Base-by-base conservation (phyloP, 805 yeast species). In the Nakazawaea peltata region DNA sequence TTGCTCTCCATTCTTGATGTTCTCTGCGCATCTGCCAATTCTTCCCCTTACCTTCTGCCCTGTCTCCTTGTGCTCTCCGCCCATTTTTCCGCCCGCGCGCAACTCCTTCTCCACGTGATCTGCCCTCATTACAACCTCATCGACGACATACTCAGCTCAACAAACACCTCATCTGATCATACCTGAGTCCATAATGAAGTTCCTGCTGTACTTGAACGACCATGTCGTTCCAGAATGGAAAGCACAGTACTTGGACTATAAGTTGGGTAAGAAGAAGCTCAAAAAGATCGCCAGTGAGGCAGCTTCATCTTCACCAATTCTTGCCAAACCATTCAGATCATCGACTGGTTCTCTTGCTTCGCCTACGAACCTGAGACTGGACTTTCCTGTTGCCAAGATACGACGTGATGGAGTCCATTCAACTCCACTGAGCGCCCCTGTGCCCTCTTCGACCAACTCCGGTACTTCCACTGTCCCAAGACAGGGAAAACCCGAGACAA, bases 211-310 rank as follows among this genome's bases (percentile, higher is more conserved):
- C 17, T 60, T 80, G 39, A 71, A 68, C 43, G 80, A 78, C 33
- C 79, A 79, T 38, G 66, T 76, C 25, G 81, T 82, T 37, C 95
- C 96, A 4, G 94, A 82, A 49, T 88, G 97, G 97, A 77, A 74
- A 49, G 79, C 75, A 36, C 77, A 78, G 49, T 88, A 88, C 50
- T 65, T 88, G 23, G 81, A 84, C 49, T 81, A 81, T 51, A 76
- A 77, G 45, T 51, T 56, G 29, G 66, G 72, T 22, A 64, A 61
- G 46, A 61, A 59, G 45, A 45, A 56, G 42, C 48, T 65, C 33
- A 63, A 53, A 40, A 51, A 49, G 33, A 36, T 39, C 26, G 26
- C 22, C 28, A 28, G 25, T 23, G 13, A 23, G 3, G 19, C 36
- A n/a, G n/a, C n/a, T n/a, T n/a, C n/a, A n/a, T n/a, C n/a, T n/a